Percentiles rank a stretch among this genome's conserved stretches.
Conservation (phyloP, 805 yeast species). For the Saccharomycopsis sp. region DNA sequence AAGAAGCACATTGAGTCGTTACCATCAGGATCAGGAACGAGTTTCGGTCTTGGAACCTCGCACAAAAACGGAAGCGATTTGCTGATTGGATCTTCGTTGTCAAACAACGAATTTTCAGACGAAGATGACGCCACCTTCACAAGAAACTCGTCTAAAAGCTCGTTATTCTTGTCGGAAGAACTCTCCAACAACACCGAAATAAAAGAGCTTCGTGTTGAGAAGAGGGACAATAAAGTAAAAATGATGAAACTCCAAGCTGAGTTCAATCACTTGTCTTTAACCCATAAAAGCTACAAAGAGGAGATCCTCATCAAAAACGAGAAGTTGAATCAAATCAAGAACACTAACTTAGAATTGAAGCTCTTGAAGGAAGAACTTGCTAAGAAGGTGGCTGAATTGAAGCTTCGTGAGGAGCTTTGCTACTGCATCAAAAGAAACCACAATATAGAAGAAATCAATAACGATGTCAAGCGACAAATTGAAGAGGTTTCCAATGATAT, state of each 20-base stretch:
- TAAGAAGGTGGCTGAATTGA: constrained; percentile 7
- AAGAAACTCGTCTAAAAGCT: constrained; percentile 21
- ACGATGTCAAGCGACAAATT: constrained; percentile 16
- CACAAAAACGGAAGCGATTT: constrained; percentile 3
- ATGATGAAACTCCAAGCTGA: constrained; percentile 18
- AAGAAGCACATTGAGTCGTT: background rate
- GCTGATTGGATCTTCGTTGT: background rate
- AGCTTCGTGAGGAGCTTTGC: constrained; percentile 15
- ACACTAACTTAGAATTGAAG: constrained; percentile 15
- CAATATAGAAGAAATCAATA: constrained; percentile 15
- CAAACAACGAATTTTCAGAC: background rate
- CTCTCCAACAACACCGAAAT: constrained; percentile 8
- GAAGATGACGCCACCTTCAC: background rate
- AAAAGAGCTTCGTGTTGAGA: constrained; percentile 7
- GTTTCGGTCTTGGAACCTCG: background rate
- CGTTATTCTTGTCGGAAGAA: background rate
- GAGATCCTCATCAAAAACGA: constrained; percentile 17
- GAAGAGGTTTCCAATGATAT: constrained; percentile 10
- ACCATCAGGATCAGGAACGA: no score
- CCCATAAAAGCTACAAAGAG: constrained; percentile 17
- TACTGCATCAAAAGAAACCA: constrained; percentile 12
- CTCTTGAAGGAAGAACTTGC: constrained; percentile 13
- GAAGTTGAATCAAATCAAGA: constrained; percentile 10
- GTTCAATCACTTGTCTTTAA: constrained; percentile 16
- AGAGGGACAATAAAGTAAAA: constrained; percentile 12